These are phyloP conservation scores for Sonneratia caseolaris DNA, from an alignment of 345 rosid genomes.

Conservation along the genomic window DNA sequence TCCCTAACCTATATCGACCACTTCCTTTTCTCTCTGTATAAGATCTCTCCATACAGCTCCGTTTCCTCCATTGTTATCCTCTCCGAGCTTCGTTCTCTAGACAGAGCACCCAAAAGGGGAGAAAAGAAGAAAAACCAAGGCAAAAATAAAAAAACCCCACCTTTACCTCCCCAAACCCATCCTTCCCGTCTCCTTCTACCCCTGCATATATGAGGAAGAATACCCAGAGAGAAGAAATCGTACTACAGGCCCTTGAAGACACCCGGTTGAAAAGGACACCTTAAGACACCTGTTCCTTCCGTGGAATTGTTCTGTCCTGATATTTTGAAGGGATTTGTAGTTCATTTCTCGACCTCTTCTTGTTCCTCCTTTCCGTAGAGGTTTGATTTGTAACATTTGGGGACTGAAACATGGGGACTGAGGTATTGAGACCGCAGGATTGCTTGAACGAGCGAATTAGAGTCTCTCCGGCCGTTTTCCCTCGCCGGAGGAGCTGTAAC, in stretches of 20 bases:
- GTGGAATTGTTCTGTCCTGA: not conserved
- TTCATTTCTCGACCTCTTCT: not conserved
- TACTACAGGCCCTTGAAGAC: not conserved
- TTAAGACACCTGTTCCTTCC: not conserved
- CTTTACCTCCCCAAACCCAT: not conserved
- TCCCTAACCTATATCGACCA: not conserved
- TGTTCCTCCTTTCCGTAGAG: not conserved
- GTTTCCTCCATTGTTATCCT: not conserved
- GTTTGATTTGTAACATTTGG: not conserved
- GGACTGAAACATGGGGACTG: constrained; percentile 53
- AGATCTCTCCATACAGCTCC: not conserved
- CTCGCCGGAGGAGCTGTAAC: constrained; percentile 40
- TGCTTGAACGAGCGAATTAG: constrained; percentile 39
- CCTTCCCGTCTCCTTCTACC: not conserved
- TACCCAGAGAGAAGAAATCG: constrained; percentile 7
- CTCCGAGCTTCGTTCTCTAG: not conserved
- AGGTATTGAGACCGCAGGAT: constrained; percentile 67
- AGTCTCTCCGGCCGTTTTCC: constrained; percentile 30
- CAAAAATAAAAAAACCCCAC: not conserved
- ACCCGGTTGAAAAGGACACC: not conserved
- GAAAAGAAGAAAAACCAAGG: not conserved
- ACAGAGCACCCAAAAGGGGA: not conserved
- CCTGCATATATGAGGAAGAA: constrained; percentile 5
- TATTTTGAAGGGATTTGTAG: not conserved
- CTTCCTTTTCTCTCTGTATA: not conserved